A percentile compares a stretch with the other conserved stretches of the same genome.
These are phyloP conservation scores for Obba rivulosa DNA, from an alignment of 768 basidiomycete species.

Conservation along the genomic window DNA sequence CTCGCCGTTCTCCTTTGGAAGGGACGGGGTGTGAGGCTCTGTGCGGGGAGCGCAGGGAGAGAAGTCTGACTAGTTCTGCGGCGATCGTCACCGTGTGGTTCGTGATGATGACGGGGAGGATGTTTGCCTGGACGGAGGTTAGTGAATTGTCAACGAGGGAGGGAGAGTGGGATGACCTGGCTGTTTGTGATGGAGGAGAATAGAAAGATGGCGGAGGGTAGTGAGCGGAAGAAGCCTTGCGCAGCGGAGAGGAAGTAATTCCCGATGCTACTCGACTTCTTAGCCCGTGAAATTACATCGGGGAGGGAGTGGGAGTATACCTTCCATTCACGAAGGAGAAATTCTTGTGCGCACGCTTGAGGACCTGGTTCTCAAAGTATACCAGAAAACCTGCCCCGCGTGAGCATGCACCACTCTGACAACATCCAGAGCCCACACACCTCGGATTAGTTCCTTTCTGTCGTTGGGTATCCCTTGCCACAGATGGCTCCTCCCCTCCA, in stretches of 20 bases:
- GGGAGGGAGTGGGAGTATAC: slow-evolving; percentile 25
- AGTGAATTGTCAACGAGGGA: slow-evolving; percentile 6
- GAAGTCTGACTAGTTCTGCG: slow-evolving; percentile 62
- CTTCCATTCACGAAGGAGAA: slow-evolving; percentile 93
- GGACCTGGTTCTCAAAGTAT: slow-evolving; percentile 82
- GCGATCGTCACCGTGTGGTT: slow-evolving; percentile 96
- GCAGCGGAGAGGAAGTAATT: slow-evolving; percentile 91
- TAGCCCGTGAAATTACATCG: slow-evolving; percentile 29
- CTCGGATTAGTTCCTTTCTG: slow-evolving; percentile 86
- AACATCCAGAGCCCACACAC: slow-evolving; percentile 34
- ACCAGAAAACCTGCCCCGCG: slow-evolving; percentile 77
- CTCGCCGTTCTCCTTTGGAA: slow-evolving; percentile 59
- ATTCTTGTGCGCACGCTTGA: slow-evolving; percentile 87
- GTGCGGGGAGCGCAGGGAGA: neutral
- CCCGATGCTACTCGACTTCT: slow-evolving; percentile 52
- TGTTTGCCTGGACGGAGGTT: slow-evolving; percentile 51
- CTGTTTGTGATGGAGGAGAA: slow-evolving; percentile 90
- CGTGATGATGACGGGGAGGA: slow-evolving; percentile 88
- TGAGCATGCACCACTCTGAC: neutral
- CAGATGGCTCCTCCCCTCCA: slow-evolving; percentile 76
- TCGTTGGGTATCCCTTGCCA: slow-evolving; percentile 88
- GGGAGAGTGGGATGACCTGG: slow-evolving; percentile 29
- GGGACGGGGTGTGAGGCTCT: slow-evolving; percentile 3
- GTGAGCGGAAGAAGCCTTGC: slow-evolving; percentile 83
- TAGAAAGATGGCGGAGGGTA: slow-evolving; percentile 90